Evolutionary conservation across 495 filamentous ascomycete genomes (phyloP).

Genomic region (Podospora appendiculata): DNA sequence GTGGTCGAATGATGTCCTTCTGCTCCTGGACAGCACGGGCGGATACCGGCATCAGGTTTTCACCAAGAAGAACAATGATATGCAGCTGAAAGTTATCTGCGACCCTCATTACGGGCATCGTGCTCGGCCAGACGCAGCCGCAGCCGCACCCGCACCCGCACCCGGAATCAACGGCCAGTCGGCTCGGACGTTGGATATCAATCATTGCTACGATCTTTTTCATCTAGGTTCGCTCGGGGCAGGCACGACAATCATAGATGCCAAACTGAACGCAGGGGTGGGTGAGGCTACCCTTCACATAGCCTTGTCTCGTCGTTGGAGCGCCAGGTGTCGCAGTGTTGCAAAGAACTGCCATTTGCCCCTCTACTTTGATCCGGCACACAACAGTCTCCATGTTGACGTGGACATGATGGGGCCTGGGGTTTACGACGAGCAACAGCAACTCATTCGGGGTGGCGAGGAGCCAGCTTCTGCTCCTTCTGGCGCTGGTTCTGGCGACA

Average conservation of each 20-base stretch:
- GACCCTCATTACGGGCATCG: slow-evolving; percentile 1
- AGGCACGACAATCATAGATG: background rate
- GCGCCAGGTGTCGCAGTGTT: too few species aligned
- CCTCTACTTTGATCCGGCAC: slow-evolving; percentile 4
- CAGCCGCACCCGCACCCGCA: too few species aligned
- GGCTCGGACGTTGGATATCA: background rate
- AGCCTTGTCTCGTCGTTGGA: background rate
- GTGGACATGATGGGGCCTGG: background rate
- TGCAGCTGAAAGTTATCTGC: slow-evolving; percentile 1
- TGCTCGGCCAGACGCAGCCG: background rate
- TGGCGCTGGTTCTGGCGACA: too few species aligned
- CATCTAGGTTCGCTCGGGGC: background rate
- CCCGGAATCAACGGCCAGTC: background rate
- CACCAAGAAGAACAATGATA: background rate
- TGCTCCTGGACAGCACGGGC: background rate
- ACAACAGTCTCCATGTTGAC: slow-evolving; percentile 6
- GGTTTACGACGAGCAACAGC: background rate
- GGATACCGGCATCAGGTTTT: background rate
- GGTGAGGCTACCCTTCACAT: background rate
- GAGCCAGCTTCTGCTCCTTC: too few species aligned
- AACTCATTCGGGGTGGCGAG: too few species aligned
- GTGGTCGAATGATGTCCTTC: background rate
- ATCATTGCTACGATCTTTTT: slow-evolving; percentile 1
- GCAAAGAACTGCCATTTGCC: background rate
- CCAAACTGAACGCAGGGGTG: background rate